phyloP scores from a whole-genome alignment of 768 basidiomycete species.

The Kwoniella shandongensis region DNA sequence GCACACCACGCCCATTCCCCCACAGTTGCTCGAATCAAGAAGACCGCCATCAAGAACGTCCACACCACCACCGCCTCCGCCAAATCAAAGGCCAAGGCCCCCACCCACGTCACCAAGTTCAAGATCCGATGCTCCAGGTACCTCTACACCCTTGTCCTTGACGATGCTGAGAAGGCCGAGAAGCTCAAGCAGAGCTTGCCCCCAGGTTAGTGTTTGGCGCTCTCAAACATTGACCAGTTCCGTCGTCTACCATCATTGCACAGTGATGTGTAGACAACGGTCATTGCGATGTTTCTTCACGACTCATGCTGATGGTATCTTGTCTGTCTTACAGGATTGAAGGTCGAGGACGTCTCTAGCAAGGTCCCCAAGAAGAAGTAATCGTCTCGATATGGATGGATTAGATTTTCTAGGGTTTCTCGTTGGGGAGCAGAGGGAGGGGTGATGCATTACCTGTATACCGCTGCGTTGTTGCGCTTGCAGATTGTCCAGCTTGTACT shows the following conservation, averaged over 20 bases:
- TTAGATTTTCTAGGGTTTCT: too few relatives aligned
- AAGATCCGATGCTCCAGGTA: slow-evolving; percentile 91
- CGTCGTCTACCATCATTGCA: too few relatives aligned
- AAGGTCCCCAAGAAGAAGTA: slow-evolving; percentile 53
- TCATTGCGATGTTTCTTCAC: too few relatives aligned
- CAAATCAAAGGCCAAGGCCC: slow-evolving; percentile 42
- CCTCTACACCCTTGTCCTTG: slow-evolving; percentile 86
- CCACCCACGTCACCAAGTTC: slow-evolving; percentile 73
- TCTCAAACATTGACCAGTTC: too few relatives aligned
- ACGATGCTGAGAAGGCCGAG: slow-evolving; percentile 97
- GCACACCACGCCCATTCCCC: not conserved
- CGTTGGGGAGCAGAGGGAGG: too few relatives aligned
- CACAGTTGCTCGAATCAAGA: slow-evolving; percentile 96
- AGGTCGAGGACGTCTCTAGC: slow-evolving; percentile 51
- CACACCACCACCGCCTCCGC: slow-evolving; percentile 39
- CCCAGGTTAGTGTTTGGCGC: slow-evolving; percentile 83
- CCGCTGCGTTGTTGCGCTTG: too few relatives aligned
- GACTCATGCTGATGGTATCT: slow-evolving; percentile 1
- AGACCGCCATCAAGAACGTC: slow-evolving; percentile 58
- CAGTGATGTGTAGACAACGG: too few relatives aligned
- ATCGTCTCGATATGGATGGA: slow-evolving; percentile 11
- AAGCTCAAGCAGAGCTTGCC: slow-evolving; percentile 94
- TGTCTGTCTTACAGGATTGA: slow-evolving; percentile 32
- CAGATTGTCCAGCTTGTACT: too few relatives aligned
- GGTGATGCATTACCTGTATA: too few relatives aligned